A percentile compares a stretch with the other conserved stretches of the same genome.
Conservation (phyloP, 306 rosid genomes). For the Cercis canadensis region DNA sequence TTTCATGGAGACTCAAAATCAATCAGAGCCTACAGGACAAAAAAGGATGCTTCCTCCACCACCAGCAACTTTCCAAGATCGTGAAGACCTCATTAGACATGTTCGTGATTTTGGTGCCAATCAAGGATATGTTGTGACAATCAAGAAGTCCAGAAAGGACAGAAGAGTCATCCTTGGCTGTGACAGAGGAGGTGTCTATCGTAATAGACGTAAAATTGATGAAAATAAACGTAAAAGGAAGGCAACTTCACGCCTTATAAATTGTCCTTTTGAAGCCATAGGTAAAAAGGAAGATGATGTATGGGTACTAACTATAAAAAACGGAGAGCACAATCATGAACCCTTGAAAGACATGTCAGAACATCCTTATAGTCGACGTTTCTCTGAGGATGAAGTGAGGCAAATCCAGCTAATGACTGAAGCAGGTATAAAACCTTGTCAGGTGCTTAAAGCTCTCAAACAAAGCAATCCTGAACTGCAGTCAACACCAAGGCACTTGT, state of each 20-base stretch:
- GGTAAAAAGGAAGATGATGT: conserved; percentile 71
- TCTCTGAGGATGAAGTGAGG: conserved; percentile 72
- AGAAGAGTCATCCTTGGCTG: conserved; percentile 87
- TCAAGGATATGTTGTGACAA: conserved; percentile 85
- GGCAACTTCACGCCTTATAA: conserved; percentile 75
- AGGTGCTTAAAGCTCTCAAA: conserved; percentile 78
- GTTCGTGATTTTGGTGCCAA: conserved; percentile 75
- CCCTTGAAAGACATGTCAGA: conserved; percentile 78
- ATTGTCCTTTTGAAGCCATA: conserved; percentile 81
- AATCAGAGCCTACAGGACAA: conserved; percentile 39
- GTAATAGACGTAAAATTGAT: conserved; percentile 77
- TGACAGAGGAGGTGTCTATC: conserved; percentile 82
- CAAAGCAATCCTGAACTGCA: conserved; percentile 75
- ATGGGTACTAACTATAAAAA: conserved; percentile 71
- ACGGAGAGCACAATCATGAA: conserved; percentile 80
- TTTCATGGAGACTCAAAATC: conserved; percentile 51
- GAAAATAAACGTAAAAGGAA: conserved; percentile 77
- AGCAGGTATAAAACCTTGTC: conserved; percentile 80
- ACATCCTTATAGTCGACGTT: conserved; percentile 82
- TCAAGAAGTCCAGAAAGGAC: conserved; percentile 83
- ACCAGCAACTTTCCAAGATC: conserved; percentile 63
- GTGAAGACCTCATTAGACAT: conserved; percentile 73
- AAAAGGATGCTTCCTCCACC: conserved; percentile 64
- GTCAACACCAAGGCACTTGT: conserved; percentile 83
- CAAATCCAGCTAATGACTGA: conserved; percentile 73